Evolutionary conservation across 441 rosid species (phyloP), one percentile per base, ranked within the genome.

Genomic region (Gossypium trilobum): DNA sequence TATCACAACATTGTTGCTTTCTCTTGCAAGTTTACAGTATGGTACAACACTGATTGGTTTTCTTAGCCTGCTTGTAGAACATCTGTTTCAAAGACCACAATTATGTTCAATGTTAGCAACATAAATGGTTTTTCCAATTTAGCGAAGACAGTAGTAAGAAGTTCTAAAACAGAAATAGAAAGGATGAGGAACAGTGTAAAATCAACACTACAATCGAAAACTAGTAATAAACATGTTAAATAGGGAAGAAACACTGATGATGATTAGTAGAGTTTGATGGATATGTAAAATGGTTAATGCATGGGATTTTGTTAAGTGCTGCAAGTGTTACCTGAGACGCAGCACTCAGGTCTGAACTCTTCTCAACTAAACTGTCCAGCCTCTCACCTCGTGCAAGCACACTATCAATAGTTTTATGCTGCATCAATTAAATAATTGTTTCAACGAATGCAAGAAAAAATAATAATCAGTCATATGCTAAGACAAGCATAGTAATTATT

Each of bases 61-160:
- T 95, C 89, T 92, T 95, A 1, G 99, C 99, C 78, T 92, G 99
- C 86, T 95, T 92, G 93, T 95, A 95, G 78, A 95, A 95, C 99
- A 95, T 92, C 97, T 95, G 97, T 82, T 79, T 65, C 80, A 76
- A 75, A 20, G 58, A 33, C 16, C 20, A 63, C 1, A 29, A n/a
- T 19, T 2, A 11, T 29, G 14, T 67, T 1, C 55, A 5, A 17
- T 19, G 59, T 83, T 52, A 82, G 81, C 27, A n/a, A 20, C 5
- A 33, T 3, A 55, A 8, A 17, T 16, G 11, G 44, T n/a, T 11
- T 6, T 23, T 20, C n/a, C n/a, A 1, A 71, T 58, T 55, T 55
- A 20, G 5, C 2, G 0, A 29, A 52, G 9, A 3, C 2, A 13
- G 2, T 25, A 6, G 8, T 33, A 42, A 54, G 20, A 8, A 6